Evolutionary conservation across 1,284 basidiomycete genomes (phyloP).

Genomic region (Cystobasidiaceae sp.): DNA sequence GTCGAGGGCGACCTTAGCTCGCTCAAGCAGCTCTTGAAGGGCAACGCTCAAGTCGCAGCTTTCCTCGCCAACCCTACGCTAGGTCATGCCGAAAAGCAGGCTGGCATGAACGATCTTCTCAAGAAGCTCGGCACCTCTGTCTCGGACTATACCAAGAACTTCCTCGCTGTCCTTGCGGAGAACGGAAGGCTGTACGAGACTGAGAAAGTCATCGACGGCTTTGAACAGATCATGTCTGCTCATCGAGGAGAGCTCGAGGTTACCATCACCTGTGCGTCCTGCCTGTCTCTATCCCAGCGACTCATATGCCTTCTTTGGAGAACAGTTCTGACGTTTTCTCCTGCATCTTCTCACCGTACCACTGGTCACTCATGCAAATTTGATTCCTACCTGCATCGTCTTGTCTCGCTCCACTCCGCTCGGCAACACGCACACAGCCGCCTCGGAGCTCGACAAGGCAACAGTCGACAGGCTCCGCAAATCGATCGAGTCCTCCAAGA

Average conservation of each 20-base stretch:
- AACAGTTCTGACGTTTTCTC: background rate
- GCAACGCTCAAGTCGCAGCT: constrained; percentile 39
- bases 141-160: constrained; percentile 80
- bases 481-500: constrained; percentile 73
- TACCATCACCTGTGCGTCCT: constrained; percentile 64
- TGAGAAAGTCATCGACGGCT: constrained; percentile 81
- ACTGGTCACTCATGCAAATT: background rate
- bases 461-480: constrained; percentile 69
- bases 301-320: background rate
- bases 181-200: constrained; percentile 86
- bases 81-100: constrained; percentile 65
- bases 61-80: constrained; percentile 56
- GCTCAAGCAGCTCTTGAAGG: constrained; percentile 42
- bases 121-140: constrained; percentile 48
- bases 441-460: constrained; percentile 67
- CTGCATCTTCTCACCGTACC: background rate
- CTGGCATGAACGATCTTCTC: constrained; percentile 66
- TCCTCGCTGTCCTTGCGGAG: constrained; percentile 83
- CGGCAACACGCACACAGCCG: constrained; percentile 49
- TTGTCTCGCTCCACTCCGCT: background rate
- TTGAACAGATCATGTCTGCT: constrained; percentile 80
- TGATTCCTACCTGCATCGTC: background rate
- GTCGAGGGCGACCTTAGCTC: constrained; percentile 72
- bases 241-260: constrained; percentile 91
- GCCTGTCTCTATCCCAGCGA: background rate